phyloP scores from a whole-genome alignment of 2,329 filamentous ascomycete species.

The Erysiphe pulchra region DNA sequence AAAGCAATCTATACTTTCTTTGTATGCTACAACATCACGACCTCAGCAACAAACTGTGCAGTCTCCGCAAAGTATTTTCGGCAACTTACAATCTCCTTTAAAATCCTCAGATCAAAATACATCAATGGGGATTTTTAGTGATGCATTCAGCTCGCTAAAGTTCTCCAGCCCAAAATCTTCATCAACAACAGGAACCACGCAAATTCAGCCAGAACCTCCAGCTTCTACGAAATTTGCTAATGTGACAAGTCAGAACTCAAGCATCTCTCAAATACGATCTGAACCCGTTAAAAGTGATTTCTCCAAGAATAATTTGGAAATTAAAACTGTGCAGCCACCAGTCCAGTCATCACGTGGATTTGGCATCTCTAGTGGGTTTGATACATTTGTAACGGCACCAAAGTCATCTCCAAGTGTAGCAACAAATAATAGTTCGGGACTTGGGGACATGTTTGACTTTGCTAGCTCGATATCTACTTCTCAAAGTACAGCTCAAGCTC shows the following conservation, averaged over 20 bases:
- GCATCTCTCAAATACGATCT: too few species aligned
- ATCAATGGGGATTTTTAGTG: conserved; percentile 32
- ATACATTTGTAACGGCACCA: conserved; percentile 25
- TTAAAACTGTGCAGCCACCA: conserved; percentile 17
- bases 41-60: conserved; percentile 31
- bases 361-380: conserved; percentile 20
- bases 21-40: conserved; percentile 68
- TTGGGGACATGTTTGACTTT: conserved; percentile 67
- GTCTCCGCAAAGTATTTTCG: conserved; percentile 35
- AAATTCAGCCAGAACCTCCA: too few species aligned
- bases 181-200: neutral
- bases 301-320: too few species aligned
- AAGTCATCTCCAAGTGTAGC: conserved; percentile 16
- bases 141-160: conserved; percentile 52
- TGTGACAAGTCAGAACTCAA: too few species aligned
- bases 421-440: conserved; percentile 21
- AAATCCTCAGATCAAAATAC: conserved; percentile 16
- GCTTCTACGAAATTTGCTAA: too few species aligned
- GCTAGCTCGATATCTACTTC: conserved; percentile 20
- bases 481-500: conserved; percentile 16
- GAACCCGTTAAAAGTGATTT: too few species aligned
- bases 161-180: conserved; percentile 26
- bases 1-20: conserved; percentile 88
- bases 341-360: conserved; percentile 20
- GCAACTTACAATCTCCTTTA: conserved; percentile 35